These are phyloP conservation scores for Pseudotsuga menziesii DNA, from an alignment of 75 land plant genomes.

Conservation along the genomic window DNA sequence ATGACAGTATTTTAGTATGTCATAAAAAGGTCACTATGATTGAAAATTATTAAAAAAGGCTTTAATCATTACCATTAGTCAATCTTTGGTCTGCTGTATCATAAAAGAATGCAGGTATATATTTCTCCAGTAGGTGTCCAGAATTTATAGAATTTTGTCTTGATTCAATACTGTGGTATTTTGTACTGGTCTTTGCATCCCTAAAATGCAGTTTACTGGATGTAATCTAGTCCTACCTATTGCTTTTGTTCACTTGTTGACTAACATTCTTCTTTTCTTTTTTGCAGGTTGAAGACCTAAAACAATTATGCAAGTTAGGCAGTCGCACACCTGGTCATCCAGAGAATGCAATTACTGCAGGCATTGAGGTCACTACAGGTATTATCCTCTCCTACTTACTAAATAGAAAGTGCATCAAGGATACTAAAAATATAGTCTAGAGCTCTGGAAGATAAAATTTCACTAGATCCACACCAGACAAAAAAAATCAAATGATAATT, in stretches of 20 bases:
- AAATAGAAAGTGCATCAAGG: neutral
- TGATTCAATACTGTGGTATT: neutral
- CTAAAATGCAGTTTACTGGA: neutral
- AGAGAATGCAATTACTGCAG: slow-evolving; percentile 55
- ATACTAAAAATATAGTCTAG: neutral
- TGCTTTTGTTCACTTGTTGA: neutral
- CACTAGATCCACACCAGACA: too few relatives aligned
- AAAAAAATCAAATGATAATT: too few relatives aligned
- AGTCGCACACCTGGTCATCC: slow-evolving; percentile 69
- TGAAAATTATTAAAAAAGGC: neutral
- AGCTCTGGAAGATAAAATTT: too few relatives aligned
- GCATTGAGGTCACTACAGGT: slow-evolving; percentile 76
- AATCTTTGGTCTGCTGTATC: neutral
- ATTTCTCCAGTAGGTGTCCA: neutral
- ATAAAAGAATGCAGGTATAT: neutral
- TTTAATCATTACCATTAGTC: neutral
- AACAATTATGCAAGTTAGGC: slow-evolving; percentile 44
- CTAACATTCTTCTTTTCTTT: neutral
- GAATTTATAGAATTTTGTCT: neutral
- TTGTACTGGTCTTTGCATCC: neutral
- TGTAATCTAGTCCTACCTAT: neutral
- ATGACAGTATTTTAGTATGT: neutral
- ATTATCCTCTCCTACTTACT: neutral
- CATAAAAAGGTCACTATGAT: neutral
- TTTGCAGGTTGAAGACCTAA: slow-evolving; percentile 59